phyloP scores from a whole-genome alignment of 305 asterid genomes.

The Fraxinus albicans region DNA sequence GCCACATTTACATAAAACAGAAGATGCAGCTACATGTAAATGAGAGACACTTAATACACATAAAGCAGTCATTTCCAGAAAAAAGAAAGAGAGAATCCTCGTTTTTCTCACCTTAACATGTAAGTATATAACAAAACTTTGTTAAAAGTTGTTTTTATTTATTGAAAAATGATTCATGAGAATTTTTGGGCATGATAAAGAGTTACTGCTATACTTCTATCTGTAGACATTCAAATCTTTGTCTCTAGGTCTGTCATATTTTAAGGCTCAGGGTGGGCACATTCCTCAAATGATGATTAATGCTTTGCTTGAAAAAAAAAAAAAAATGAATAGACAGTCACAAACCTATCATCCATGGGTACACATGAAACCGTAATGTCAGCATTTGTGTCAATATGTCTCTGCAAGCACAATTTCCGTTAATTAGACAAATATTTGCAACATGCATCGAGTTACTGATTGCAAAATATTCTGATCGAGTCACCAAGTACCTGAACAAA shows the following conservation, averaged over 20 bases:
- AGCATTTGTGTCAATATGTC: slow-evolving; percentile 81
- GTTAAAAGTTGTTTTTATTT: not conserved
- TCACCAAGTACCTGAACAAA: slow-evolving; percentile 72
- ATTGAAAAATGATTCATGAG: not conserved
- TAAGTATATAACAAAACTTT: not conserved
- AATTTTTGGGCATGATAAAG: not conserved
- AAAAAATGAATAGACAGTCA: not conserved
- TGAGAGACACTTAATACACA: not conserved
- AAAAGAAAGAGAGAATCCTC: not conserved
- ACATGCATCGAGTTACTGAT: not conserved
- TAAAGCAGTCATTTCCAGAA: not conserved
- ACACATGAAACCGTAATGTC: slow-evolving; percentile 94
- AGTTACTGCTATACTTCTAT: not conserved
- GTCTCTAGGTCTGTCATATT: not conserved
- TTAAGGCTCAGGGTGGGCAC: not conserved
- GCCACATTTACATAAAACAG: not conserved
- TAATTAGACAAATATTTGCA: slow-evolving; percentile 1
- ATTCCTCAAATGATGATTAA: not conserved
- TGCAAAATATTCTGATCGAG: not conserved
- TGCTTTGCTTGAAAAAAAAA: not conserved
- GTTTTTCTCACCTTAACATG: not conserved
- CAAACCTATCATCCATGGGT: slow-evolving; percentile 91
- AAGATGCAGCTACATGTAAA: not conserved
- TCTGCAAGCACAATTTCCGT: slow-evolving; percentile 50
- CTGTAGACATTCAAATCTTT: not conserved